Evolutionary conservation across 352 stramenopile species (phyloP).

Genomic region (Phytophthora uliginosa): DNA sequence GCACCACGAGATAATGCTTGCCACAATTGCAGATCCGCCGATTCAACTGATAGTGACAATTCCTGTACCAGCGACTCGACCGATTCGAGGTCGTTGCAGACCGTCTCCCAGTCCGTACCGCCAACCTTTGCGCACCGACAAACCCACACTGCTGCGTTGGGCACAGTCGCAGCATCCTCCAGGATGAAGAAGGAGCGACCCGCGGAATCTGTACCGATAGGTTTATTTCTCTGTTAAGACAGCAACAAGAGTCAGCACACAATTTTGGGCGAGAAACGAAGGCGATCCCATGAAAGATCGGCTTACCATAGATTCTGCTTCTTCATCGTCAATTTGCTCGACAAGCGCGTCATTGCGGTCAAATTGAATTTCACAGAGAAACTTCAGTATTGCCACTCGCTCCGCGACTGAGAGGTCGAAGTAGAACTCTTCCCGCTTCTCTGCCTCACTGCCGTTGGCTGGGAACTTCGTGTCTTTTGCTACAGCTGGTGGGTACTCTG

Average conservation of each 20-base stretch:
- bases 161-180: conserved; percentile 65
- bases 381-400: conserved; percentile 64
- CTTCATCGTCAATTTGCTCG: conserved; percentile 64
- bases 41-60: conserved; percentile 61
- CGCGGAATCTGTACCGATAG: conserved; percentile 50
- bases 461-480: conserved; percentile 23
- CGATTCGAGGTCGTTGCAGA: conserved; percentile 64
- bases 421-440: conserved; percentile 53
- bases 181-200: conserved; percentile 70
- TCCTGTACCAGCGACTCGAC: conserved; percentile 57
- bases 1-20: conserved; percentile 47
- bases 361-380: conserved; percentile 73
- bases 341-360: conserved; percentile 70
- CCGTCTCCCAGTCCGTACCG: conserved; percentile 66
- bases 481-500: conserved; percentile 39
- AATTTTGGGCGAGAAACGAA: neutral
- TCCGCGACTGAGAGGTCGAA: conserved; percentile 51
- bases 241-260: conserved; percentile 8
- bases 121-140: conserved; percentile 58
- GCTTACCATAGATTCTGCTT: conserved; percentile 56
- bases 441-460: conserved; percentile 24
- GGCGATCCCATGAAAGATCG: neutral
- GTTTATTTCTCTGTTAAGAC: conserved; percentile 55
- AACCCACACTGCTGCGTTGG: conserved; percentile 65
- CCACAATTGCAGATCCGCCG: conserved; percentile 67